Percentiles rank a stretch among this genome's conserved stretches.
Conservation (phyloP, 345 rosid genomes). For the Psidium friedrichsthalianum region DNA sequence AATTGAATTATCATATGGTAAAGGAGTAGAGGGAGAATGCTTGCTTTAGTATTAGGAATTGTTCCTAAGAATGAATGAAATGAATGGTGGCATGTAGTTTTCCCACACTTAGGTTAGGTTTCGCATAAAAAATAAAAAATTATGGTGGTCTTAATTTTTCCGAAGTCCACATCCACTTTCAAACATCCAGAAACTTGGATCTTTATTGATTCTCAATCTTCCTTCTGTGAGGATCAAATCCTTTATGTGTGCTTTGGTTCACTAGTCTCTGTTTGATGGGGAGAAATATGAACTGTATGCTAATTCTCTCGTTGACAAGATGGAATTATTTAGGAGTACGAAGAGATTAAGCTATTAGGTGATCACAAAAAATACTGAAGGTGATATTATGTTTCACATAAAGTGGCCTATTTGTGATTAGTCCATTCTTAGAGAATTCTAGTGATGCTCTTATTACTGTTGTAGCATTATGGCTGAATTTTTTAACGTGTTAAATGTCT, state of each 20-base stretch:
- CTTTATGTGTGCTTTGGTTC: background rate
- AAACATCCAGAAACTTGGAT: background rate
- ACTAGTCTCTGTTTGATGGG: background rate
- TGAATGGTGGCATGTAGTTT: background rate
- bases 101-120: background rate
- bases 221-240: background rate
- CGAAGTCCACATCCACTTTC: background rate
- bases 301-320: too few species aligned
- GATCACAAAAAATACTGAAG: background rate
- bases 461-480: background rate
- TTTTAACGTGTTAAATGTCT: background rate
- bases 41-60: background rate
- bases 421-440: background rate
- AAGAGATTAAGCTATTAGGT: background rate
- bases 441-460: background rate
- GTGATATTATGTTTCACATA: background rate
- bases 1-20: background rate
- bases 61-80: background rate
- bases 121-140: background rate
- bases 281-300: background rate
- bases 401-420: background rate
- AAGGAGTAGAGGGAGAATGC: background rate
- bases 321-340: background rate
- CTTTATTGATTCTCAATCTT: background rate
- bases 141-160: background rate